phyloP scores from a whole-genome alignment of 129 eudicot species.

The Centaurea solstitialis region DNA sequence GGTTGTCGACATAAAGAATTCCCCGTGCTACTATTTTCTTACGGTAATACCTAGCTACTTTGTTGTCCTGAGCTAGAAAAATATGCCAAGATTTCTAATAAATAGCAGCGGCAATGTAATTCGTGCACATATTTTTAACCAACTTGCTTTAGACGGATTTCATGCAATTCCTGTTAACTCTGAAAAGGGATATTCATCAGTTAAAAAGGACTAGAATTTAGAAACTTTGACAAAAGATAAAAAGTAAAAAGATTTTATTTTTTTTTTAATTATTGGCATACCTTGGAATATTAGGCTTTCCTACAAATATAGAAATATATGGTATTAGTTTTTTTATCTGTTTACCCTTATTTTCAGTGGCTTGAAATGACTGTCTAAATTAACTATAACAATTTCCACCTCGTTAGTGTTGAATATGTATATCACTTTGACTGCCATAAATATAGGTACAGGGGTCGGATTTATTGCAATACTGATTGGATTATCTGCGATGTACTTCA shows the following conservation, averaged over 20 bases:
- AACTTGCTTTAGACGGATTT: neutral
- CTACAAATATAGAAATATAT: neutral
- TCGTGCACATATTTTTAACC: neutral
- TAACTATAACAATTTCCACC: neutral
- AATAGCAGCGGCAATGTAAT: neutral
- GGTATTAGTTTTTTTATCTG: neutral
- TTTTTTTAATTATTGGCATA: neutral
- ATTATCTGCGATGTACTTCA: neutral
- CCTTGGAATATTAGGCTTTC: neutral
- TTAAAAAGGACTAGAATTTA: neutral
- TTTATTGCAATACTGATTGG: neutral
- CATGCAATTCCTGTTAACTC: neutral
- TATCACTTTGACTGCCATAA: neutral
- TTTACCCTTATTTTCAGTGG: neutral
- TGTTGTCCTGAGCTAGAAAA: neutral
- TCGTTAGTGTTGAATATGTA: neutral
- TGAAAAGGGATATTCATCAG: neutral
- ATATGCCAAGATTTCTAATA: neutral
- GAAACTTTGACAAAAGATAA: neutral
- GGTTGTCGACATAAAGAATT: slow-evolving; percentile 19
- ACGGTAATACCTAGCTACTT: slow-evolving; percentile 14
- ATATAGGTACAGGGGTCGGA: neutral
- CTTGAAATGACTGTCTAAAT: neutral
- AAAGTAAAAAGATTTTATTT: neutral
- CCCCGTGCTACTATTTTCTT: slow-evolving; percentile 8